Conservation (phyloP, 306 rosid species). For the Chamaecrista fasciculata region DNA sequence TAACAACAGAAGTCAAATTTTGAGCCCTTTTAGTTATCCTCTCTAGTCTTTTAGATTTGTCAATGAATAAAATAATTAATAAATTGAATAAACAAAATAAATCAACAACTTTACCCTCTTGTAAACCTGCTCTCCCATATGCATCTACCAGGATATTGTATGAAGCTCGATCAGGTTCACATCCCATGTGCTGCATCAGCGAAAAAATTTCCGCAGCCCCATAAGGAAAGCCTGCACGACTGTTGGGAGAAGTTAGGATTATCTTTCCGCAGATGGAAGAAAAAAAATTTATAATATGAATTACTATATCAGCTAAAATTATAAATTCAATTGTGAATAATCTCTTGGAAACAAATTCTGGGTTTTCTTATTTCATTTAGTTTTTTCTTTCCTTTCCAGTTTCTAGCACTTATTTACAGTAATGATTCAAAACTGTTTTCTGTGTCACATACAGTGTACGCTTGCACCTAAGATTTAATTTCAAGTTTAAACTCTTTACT, state of each 20-base stretch:
- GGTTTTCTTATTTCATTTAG: neutral
- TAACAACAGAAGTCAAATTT: neutral
- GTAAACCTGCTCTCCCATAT: constrained; percentile 89
- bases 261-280: neutral
- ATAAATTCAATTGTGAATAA: neutral
- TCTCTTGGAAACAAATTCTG: neutral
- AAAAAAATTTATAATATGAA: neutral
- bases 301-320: neutral
- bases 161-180: constrained; percentile 97
- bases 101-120: constrained; percentile 53
- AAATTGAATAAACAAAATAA: constrained; percentile 4
- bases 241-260: constrained; percentile 30
- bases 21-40: neutral
- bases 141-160: constrained; percentile 96
- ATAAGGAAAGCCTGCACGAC: constrained; percentile 90
- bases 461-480: too few species aligned
- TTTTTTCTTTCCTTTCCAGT: neutral
- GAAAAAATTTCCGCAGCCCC: constrained; percentile 95
- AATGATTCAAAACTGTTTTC: neutral
- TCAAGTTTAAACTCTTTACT: too few species aligned
- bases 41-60: neutral
- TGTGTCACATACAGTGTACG: neutral
- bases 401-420: neutral
- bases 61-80: neutral
- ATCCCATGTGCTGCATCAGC: constrained; percentile 93